Evolutionary conservation across 345 rosid genomes (phyloP).

Genomic region (Psidium guajava): DNA sequence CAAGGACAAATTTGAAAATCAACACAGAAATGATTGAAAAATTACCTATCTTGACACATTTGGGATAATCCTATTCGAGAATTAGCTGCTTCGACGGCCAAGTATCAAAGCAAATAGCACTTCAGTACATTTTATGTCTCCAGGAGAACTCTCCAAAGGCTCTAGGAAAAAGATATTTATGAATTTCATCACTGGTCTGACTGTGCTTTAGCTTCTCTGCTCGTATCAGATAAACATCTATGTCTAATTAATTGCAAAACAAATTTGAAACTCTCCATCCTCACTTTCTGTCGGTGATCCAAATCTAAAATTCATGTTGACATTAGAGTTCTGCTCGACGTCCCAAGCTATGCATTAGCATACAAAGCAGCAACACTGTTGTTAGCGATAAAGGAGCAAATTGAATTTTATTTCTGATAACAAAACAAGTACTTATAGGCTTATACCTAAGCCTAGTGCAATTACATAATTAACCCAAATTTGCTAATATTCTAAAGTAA

Average conservation of each 20-base stretch:
- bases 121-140: neutral
- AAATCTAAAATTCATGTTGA: neutral
- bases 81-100: neutral
- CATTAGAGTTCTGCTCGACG: neutral
- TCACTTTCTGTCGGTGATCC: neutral
- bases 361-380: neutral
- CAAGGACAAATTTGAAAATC: neutral
- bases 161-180: neutral
- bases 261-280: neutral
- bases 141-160: neutral
- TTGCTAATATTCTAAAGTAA: no score
- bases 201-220: neutral
- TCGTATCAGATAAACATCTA: neutral
- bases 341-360: neutral
- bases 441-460: no score
- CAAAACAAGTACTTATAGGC: no score
- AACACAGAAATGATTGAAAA: neutral
- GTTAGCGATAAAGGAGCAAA: no score
- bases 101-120: neutral
- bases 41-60: neutral
- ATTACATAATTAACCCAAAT: no score
- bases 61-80: neutral
- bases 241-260: neutral
- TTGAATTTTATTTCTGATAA: no score
- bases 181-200: neutral